phyloP scores from a whole-genome alignment of 2,329 filamentous ascomycete genomes.

The Penicillium sp. region DNA sequence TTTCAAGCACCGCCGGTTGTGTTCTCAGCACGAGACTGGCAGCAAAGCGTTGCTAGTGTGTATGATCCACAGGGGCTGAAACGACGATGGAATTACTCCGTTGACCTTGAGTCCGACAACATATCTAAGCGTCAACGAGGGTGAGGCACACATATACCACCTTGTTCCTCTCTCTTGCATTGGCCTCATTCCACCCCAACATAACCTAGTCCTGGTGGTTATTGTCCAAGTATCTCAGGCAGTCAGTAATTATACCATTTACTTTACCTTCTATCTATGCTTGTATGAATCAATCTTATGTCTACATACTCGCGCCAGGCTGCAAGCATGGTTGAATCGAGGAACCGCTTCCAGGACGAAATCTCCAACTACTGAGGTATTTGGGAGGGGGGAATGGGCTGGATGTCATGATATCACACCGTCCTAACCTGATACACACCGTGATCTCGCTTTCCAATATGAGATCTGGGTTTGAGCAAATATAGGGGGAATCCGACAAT shows the following conservation, averaged over 20 bases:
- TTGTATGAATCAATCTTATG: neutral
- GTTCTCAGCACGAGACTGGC: slow-evolving; percentile 47
- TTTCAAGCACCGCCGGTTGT: slow-evolving; percentile 36
- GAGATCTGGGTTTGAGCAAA: no score
- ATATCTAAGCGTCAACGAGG: slow-evolving; percentile 35
- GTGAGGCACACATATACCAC: slow-evolving; percentile 8
- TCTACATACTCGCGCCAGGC: no score
- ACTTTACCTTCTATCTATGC: neutral
- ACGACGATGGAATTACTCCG: slow-evolving; percentile 43
- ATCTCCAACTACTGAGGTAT: no score
- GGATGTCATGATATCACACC: no score
- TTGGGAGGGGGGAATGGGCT: no score
- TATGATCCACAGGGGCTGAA: slow-evolving; percentile 47
- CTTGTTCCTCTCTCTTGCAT: neutral
- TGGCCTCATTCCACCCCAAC: neutral
- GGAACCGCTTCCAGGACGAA: no score
- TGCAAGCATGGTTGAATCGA: no score
- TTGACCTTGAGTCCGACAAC: slow-evolving; percentile 31
- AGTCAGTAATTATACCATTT: neutral
- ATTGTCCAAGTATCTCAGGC: neutral
- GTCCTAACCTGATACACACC: neutral
- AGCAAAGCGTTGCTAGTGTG: slow-evolving; percentile 48
- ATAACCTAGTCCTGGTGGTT: neutral
- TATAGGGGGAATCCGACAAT: no score
- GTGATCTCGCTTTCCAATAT: neutral